Percentiles rank a stretch among this genome's conserved stretches.
These are phyloP conservation scores for Aspergillus sp. DNA, from an alignment of 2,329 filamentous ascomycete genomes.

Conservation along the genomic window DNA sequence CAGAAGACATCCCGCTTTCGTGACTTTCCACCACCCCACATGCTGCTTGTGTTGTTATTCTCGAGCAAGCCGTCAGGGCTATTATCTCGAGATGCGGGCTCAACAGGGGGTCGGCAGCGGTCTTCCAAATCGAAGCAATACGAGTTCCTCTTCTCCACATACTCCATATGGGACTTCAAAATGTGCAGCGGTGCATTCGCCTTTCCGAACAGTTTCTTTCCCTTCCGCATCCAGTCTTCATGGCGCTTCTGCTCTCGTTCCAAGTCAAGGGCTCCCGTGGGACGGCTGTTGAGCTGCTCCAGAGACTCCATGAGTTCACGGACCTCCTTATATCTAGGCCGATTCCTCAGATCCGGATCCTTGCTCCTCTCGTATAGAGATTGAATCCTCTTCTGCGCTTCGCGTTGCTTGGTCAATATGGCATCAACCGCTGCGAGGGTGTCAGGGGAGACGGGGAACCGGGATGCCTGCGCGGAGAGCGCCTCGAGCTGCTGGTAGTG, in stretches of 20 bases:
- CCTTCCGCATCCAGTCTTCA: slow-evolving; percentile 98
- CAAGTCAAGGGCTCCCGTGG: slow-evolving; percentile 82
- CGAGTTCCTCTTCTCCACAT: slow-evolving; percentile 82
- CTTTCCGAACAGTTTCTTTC: slow-evolving; percentile 97
- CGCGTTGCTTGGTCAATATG: slow-evolving; percentile 91
- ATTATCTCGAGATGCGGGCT: slow-evolving; percentile 84
- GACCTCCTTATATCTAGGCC: slow-evolving; percentile 88
- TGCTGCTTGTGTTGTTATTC: slow-evolving; percentile 21
- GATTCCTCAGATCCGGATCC: slow-evolving; percentile 69
- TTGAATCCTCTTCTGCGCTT: slow-evolving; percentile 84
- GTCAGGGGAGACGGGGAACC: slow-evolving; percentile 75
- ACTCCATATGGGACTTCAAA: slow-evolving; percentile 88
- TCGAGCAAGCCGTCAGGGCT: slow-evolving; percentile 59
- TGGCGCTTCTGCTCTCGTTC: slow-evolving; percentile 93
- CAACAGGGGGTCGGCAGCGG: slow-evolving; percentile 82
- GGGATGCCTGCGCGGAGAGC: slow-evolving; percentile 75
- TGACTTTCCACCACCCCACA: slow-evolving; percentile 50
- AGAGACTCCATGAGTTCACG: slow-evolving; percentile 83
- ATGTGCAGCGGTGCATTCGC: slow-evolving; percentile 97
- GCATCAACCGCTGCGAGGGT: slow-evolving; percentile 82
- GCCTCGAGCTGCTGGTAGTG: slow-evolving; percentile 95
- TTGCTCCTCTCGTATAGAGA: slow-evolving; percentile 76
- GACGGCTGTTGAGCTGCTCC: slow-evolving; percentile 88
- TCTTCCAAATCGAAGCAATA: slow-evolving; percentile 91
- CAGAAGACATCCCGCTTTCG: slow-evolving; percentile 82